Evolutionary conservation across 2,329 filamentous ascomycete species (phyloP), one percentile per base, ranked within the genome.

Genomic region (Acephala macrosclerotiorum): DNA sequence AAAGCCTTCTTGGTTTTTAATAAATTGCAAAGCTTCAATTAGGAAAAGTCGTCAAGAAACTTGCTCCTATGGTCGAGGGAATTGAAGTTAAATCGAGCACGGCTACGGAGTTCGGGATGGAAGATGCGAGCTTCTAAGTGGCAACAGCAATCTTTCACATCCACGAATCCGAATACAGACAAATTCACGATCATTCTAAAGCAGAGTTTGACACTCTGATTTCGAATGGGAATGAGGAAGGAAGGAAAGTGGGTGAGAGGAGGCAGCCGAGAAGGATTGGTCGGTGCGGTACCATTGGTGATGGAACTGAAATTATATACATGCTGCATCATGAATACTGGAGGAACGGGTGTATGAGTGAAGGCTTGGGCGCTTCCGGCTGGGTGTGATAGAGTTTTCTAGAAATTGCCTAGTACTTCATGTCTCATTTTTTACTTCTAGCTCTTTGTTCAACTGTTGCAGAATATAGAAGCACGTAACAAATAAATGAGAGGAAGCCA

Each of bases 281-380:
- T 1, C 25, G 66, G 2, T 33, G 71, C 6, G 68, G 70, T 2
- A 57, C 62, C 22, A 64, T 62, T 33, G 60, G 66, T 33, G 59
- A 63, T 20, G 70, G 66, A 3, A 61, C 60, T 11, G 70, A 72
- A 40, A 38, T 73, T 6, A 69, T 58, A 1, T 72, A 73, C 58
- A 68, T 61, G 22, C 12, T 73, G 12, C 61, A 69, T 62, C 47
- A 62, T 20, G 49, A 56, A 1, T 68, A 64, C 14, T 68, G 68
- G 56, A 63, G 58, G 6, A 64, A 60, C 45, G 71, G 70, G 8
- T 72, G 66, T 58, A 68, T 67, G 58, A 61, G 61, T 9, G 70
- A 73, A 51, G 70, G 69, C 6, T 36, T 73, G 33, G 33, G 20
- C 6, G 45, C 65, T 16, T 72, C 72, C 57, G n/a, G 56, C 64